phyloP scores from a whole-genome alignment of 768 basidiomycete genomes.

The Podaxis sp. region DNA sequence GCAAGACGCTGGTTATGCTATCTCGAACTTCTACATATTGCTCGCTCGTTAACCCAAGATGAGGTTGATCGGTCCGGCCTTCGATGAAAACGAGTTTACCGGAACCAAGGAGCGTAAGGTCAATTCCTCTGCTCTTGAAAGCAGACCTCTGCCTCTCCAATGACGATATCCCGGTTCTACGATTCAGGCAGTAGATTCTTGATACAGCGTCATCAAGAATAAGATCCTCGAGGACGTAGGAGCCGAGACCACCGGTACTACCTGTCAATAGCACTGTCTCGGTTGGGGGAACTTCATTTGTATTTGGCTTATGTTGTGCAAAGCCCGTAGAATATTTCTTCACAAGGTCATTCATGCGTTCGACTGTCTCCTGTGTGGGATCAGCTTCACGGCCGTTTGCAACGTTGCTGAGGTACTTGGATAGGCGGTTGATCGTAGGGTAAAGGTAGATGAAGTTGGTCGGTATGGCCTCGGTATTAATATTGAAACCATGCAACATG shows the following conservation, averaged over 20 bases:
- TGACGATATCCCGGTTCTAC: conserved; percentile 11
- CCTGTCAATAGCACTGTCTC: conserved; percentile 32
- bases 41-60: conserved; percentile 22
- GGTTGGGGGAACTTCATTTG: background rate
- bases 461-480: conserved; percentile 3
- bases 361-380: background rate
- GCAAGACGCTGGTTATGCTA: conserved; percentile 32
- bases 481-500: background rate
- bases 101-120: conserved; percentile 22
- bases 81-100: conserved; percentile 31
- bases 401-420: conserved; percentile 6
- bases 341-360: conserved; percentile 20
- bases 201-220: conserved; percentile 20
- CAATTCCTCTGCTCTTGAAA: conserved; percentile 23
- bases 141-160: conserved; percentile 18
- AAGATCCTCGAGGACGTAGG: conserved; percentile 26
- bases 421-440: conserved; percentile 17
- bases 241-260: conserved; percentile 31
- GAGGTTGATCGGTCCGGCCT: conserved; percentile 25
- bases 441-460: conserved; percentile 17
- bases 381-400: background rate
- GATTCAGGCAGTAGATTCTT: conserved; percentile 32
- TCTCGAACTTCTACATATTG: conserved; percentile 27
- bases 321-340: conserved; percentile 20
- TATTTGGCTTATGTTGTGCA: conserved; percentile 5